phyloP scores from a whole-genome alignment of 1,139 yeast genomes.

The Taphrina confusa region DNA sequence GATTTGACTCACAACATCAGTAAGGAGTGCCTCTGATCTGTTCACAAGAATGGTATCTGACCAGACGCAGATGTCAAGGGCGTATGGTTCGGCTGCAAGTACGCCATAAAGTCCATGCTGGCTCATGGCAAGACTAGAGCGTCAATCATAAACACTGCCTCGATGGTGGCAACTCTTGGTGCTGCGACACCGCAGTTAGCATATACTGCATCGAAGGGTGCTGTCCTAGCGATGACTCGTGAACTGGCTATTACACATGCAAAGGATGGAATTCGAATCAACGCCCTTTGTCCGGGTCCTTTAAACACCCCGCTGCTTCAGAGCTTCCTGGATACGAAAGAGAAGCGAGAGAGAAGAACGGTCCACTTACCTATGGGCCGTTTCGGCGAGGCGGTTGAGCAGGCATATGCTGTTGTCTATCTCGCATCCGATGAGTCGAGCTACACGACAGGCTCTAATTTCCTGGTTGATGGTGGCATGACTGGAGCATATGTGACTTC shows the following conservation, averaged over 20 bases:
- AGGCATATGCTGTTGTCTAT: conserved; percentile 79
- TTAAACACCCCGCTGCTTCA: conserved; percentile 58
- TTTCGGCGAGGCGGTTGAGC: conserved; percentile 64
- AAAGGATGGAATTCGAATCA: conserved; percentile 65
- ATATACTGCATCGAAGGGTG: conserved; percentile 51
- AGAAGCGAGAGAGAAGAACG: conserved; percentile 48
- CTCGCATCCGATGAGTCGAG: conserved; percentile 77
- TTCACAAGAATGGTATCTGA: background rate
- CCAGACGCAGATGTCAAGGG: conserved; percentile 53
- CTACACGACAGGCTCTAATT: conserved; percentile 79
- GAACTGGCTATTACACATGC: conserved; percentile 71
- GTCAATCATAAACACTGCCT: conserved; percentile 63
- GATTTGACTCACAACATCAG: conserved; percentile 53
- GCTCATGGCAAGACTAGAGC: conserved; percentile 53
- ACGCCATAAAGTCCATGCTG: conserved; percentile 56
- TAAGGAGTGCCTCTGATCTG: background rate
- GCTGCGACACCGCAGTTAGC: conserved; percentile 51
- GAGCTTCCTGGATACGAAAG: conserved; percentile 52
- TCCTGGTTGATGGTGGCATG: conserved; percentile 80
- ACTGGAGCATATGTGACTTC: conserved; percentile 32
- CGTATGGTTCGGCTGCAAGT: conserved; percentile 60
- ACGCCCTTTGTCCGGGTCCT: conserved; percentile 70
- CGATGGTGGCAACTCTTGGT: conserved; percentile 60
- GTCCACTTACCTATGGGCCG: conserved; percentile 54
- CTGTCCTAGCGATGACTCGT: conserved; percentile 54